Evolutionary conservation across 2,329 filamentous ascomycete genomes (phyloP).

Genomic region (Microascus cirrosus): DNA sequence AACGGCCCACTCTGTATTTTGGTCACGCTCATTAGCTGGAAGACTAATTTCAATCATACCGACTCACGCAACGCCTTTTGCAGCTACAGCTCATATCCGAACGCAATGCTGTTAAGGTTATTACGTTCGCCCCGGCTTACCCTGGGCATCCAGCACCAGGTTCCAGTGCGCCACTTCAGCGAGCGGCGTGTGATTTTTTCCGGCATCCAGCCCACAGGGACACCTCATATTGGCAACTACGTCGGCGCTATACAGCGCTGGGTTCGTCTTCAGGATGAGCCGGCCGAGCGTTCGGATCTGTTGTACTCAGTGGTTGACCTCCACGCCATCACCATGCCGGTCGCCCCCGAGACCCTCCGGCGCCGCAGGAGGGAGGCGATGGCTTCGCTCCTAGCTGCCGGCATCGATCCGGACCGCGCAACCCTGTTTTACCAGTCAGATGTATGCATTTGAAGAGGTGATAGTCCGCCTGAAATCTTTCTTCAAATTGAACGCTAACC

Average conservation of each 20-base stretch:
- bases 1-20: neutral
- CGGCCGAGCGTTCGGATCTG: constrained; percentile 45
- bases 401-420: constrained; percentile 65
- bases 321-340: constrained; percentile 78
- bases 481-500: neutral
- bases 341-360: constrained; percentile 50
- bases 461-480: constrained; percentile 14
- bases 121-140: neutral
- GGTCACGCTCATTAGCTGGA: neutral
- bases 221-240: constrained; percentile 93
- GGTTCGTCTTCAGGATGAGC: constrained; percentile 65
- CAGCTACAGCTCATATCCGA: neutral
- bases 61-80: neutral
- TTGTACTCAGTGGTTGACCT: constrained; percentile 87
- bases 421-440: constrained; percentile 75
- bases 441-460: constrained; percentile 25
- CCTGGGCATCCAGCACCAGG: neutral
- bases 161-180: neutral
- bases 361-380: constrained; percentile 62
- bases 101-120: neutral
- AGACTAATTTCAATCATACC: neutral
- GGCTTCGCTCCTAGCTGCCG: constrained; percentile 72
- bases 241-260: constrained; percentile 81
- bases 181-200: constrained; percentile 60
- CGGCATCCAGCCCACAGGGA: constrained; percentile 90